Evolutionary conservation across 2,329 filamentous ascomycete species (phyloP), one percentile per base, ranked within the genome.

Genomic region (Botrytis sinoallii): DNA sequence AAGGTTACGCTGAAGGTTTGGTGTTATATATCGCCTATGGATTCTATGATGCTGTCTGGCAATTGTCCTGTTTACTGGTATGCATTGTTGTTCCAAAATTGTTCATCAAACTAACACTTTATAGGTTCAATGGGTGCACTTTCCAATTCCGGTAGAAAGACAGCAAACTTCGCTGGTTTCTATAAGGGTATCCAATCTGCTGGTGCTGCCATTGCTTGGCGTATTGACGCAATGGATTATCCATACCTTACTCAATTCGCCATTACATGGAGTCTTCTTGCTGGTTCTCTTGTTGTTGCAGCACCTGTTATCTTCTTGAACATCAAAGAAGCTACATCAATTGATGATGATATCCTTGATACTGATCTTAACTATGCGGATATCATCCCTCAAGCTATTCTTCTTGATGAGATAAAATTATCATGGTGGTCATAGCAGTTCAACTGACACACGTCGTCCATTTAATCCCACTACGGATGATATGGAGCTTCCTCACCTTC

Each of bases 1-100:
- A 85, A 44, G 88, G 88, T 73, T 95, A 91, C 81, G 86, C 90
- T 74, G 93, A 91, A 0, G 92, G 92, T 25, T 92, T 96, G 88
- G 92, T 95, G 81, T 84, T 97, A 71, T 96, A 94, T 85, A 93
- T 97, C 79, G 94, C 94, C 83, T 96, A 95, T 81, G 93, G 93
- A 67, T 91, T 95, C 82, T 95, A 90, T 79, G 95, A 97, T 81
- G 93, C 94, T 60, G 89, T 90, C 72, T 97, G 93, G 91, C 95
- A 97, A 85, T 94, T 93, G 0, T 90, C 86, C 86, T 79, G 90
- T 94, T 66, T 97, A 97, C 86, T 97, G 94, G 94, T 87, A 81
- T 79, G 85, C 80, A 76, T 57, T 68, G 22, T 8, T 93, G 93
- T 69, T 95, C 3, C 92, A 4, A 25, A 20, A 25, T 18, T 22